Percentiles rank a stretch among this genome's conserved stretches.
Conservation (phyloP, 2,329 filamentous ascomycete genomes). For the Microascus cirrosus region DNA sequence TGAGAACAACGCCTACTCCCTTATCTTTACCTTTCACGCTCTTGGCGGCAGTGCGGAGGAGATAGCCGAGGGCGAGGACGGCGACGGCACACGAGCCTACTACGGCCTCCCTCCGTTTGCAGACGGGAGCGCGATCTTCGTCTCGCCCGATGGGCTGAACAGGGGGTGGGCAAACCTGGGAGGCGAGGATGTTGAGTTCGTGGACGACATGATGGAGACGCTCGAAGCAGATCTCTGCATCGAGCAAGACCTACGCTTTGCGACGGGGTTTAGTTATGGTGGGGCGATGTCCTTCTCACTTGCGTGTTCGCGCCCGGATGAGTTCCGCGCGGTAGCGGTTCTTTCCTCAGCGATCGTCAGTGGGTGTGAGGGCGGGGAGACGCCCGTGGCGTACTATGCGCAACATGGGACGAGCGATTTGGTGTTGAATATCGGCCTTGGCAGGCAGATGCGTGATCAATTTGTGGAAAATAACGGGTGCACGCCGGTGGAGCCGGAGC, state of each 20-base stretch:
- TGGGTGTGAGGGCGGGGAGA: conserved; percentile 22
- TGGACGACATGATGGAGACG: conserved; percentile 23
- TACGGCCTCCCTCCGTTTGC: conserved; percentile 26
- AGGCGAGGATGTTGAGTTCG: conserved; percentile 25
- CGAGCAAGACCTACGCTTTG: conserved; percentile 32
- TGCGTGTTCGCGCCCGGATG: conserved; percentile 25
- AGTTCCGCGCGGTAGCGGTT: conserved; percentile 25
- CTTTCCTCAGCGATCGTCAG: conserved; percentile 20
- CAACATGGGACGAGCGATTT: conserved; percentile 25
- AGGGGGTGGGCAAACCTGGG: conserved; percentile 29
- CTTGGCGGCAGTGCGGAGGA: conserved; percentile 24
- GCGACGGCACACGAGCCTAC: conserved; percentile 13
- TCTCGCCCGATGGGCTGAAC: conserved; percentile 28
- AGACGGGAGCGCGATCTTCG: conserved; percentile 26
- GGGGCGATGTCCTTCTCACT: conserved; percentile 16
- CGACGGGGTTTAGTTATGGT: conserved; percentile 29
- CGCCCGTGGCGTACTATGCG: conserved; percentile 25
- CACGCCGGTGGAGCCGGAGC: conserved; percentile 1
- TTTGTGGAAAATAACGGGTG: conserved; percentile 26
- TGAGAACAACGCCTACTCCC: conserved; percentile 10
- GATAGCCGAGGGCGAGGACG: conserved; percentile 20
- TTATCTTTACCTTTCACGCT: conserved; percentile 25
- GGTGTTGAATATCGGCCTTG: conserved; percentile 20
- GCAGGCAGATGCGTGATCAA: conserved; percentile 22
- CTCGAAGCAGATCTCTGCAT: conserved; percentile 26